These are phyloP conservation scores for Ceratocystis albifundus DNA, from an alignment of 2,329 filamentous ascomycete species.

Conservation along the genomic window DNA sequence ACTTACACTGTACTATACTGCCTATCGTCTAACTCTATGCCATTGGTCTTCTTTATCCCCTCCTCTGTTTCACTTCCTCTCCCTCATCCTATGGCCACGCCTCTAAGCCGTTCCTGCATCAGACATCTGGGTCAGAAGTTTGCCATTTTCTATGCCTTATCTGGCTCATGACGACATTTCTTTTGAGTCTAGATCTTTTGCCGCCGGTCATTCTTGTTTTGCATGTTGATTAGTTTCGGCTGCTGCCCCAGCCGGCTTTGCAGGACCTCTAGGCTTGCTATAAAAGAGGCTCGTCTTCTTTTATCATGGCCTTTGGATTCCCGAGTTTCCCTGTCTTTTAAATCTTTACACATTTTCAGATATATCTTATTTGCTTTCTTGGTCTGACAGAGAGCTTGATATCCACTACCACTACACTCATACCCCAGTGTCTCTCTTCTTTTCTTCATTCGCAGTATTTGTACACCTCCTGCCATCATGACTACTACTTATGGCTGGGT, in stretches of 20 bases:
- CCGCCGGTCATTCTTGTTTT: not conserved
- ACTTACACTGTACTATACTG: too few relatives aligned
- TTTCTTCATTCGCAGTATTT: not conserved
- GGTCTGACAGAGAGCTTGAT: not conserved
- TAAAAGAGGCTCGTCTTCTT: not conserved
- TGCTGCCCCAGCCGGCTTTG: not conserved
- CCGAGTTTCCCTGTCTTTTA: not conserved
- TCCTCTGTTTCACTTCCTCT: not conserved
- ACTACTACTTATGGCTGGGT: slow-evolving; percentile 31
- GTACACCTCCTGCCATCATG: slow-evolving; percentile 27
- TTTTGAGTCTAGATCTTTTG: not conserved
- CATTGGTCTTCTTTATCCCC: not conserved
- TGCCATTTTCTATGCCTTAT: not conserved
- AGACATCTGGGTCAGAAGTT: not conserved
- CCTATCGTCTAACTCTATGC: too few relatives aligned
- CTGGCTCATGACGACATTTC: not conserved
- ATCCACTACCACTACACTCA: not conserved
- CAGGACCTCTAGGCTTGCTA: not conserved
- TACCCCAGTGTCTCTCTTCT: not conserved
- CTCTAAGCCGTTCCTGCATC: not conserved
- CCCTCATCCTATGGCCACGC: not conserved
- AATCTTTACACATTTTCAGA: too few relatives aligned
- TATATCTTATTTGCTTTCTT: too few relatives aligned
- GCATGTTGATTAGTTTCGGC: not conserved
- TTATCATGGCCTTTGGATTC: not conserved